Evolutionary conservation across 2,329 filamentous ascomycete genomes (phyloP).

Genomic region (Hypomyces rosellus): DNA sequence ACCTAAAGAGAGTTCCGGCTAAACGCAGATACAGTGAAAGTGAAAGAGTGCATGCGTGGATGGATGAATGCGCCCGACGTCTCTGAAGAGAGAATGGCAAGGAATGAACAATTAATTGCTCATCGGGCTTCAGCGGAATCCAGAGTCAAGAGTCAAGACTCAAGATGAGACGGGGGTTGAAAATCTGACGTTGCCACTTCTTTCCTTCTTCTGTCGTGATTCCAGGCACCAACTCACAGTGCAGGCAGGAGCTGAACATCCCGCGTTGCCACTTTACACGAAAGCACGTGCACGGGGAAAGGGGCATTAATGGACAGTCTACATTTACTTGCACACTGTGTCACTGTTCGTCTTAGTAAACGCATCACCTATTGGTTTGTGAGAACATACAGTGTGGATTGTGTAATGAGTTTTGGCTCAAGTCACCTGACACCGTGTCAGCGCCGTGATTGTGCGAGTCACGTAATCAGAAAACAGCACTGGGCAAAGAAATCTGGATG

Average conservation of each 20-base stretch:
- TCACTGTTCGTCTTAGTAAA: background rate
- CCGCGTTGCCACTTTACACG: conserved; percentile 26
- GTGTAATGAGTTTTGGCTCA: background rate
- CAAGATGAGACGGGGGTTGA: too few species aligned
- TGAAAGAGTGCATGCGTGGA: too few species aligned
- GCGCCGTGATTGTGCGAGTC: conserved; percentile 16
- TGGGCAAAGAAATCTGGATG: conserved; percentile 11
- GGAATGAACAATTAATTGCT: too few species aligned
- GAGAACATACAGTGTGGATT: conserved; percentile 16
- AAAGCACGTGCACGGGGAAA: conserved; percentile 23
- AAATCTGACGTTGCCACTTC: too few species aligned
- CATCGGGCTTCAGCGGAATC: too few species aligned
- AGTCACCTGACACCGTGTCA: conserved; percentile 32
- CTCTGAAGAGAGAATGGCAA: too few species aligned
- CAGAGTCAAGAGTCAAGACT: too few species aligned
- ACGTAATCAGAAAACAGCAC: conserved; percentile 15
- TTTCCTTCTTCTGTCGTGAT: too few species aligned
- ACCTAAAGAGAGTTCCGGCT: too few species aligned
- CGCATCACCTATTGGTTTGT: background rate
- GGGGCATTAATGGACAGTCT: conserved; percentile 13
- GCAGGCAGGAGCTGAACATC: conserved; percentile 16
- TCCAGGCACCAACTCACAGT: conserved; percentile 22
- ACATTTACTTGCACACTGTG: conserved; percentile 8
- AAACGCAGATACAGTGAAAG: too few species aligned
- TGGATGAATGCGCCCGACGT: too few species aligned